Base-by-base conservation (phyloP, 75 land plant genomes). In the Isoetes taiwanensis region DNA sequence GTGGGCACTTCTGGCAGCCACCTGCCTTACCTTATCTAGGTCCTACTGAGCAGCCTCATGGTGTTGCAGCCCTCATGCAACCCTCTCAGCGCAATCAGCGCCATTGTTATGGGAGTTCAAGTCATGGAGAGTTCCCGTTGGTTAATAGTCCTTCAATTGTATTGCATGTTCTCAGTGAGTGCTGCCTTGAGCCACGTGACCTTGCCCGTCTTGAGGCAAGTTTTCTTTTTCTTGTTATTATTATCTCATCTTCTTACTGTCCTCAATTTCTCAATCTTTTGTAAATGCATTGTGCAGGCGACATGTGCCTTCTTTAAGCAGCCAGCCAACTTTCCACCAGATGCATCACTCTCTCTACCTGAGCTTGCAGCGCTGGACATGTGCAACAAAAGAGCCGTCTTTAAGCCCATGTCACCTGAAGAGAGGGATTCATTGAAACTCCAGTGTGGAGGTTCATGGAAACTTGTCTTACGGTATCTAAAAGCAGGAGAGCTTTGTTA, bases 291-390 rank as follows among this genome's bases (percentile, higher is more conserved):
- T 29, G 64, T 41, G 56, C 82, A 87, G 94, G 84, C 75, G 38
- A 80, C 90, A 53, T 87, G 84, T 63, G 64, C 72, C 14, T 80
- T 83, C 71, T 84, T 87, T 41, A 69, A 82, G 59, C 72, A 73
- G 61, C 81, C 94, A 33, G 94, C 89, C 16, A 78, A 85, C 66
- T 78, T 76, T 62, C 39, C 75, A 34, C 94, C 94, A 0, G 82
- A 84, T 54, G 59, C 29, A 58, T 58, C 72, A 20, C 54, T 87
- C 26, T 87, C 94, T 20, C 61, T 87, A 34, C 41, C 94, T 23
- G 94, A 87, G 70, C 84, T 84, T 56, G 94, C 89, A 21, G 94
- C 94, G 32, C 42, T 80, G 41, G 89, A 80, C 53, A 80, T 87
- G 89, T 87, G 87, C 58, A 64, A 80, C 38, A 78, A 72, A 53